phyloP scores from a whole-genome alignment of 352 stramenopile species.

The Phytophthora colocasiae region DNA sequence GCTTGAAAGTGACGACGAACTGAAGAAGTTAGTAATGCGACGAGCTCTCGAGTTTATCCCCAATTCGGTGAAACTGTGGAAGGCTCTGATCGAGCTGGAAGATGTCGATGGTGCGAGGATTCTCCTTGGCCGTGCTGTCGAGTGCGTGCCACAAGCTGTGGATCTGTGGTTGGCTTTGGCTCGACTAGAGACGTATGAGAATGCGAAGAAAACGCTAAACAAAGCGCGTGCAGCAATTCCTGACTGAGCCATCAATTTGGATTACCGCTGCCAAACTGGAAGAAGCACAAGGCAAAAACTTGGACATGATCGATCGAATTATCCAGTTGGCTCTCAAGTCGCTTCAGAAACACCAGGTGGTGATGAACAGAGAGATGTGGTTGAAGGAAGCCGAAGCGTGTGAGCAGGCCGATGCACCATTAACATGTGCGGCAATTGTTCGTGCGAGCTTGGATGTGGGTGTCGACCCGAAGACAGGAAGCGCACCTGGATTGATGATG shows the following conservation, averaged over 20 bases:
- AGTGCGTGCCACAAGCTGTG: constrained; percentile 97
- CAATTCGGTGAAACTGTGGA: constrained; percentile 98
- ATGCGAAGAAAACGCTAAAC: constrained; percentile 98
- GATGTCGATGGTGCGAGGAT: constrained; percentile 96
- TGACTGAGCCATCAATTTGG: constrained; percentile 97
- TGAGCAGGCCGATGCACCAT: constrained; percentile 89
- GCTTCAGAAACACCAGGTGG: constrained; percentile 91
- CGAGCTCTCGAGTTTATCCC: constrained; percentile 96
- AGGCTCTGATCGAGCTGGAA: constrained; percentile 98
- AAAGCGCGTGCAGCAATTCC: constrained; percentile 94
- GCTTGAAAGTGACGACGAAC: constrained; percentile 90
- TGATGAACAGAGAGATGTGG: constrained; percentile 96
- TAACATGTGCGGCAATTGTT: constrained; percentile 97
- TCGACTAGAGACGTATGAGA: constrained; percentile 98
- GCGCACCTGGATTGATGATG: constrained; percentile 98
- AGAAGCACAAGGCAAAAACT: constrained; percentile 95
- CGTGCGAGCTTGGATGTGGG: constrained; percentile 94
- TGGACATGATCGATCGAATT: constrained; percentile 85
- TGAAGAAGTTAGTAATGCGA: constrained; percentile 92
- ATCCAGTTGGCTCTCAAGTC: constrained; percentile 87
- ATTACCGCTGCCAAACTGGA: constrained; percentile 99
- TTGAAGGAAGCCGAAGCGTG: constrained; percentile 96
- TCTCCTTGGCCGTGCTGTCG: constrained; percentile 96
- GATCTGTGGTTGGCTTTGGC: constrained; percentile 99
- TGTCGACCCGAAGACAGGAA: constrained; percentile 96